These are phyloP conservation scores for Acephala macrosclerotiorum DNA, from an alignment of 2,329 filamentous ascomycete genomes.

Conservation along the genomic window DNA sequence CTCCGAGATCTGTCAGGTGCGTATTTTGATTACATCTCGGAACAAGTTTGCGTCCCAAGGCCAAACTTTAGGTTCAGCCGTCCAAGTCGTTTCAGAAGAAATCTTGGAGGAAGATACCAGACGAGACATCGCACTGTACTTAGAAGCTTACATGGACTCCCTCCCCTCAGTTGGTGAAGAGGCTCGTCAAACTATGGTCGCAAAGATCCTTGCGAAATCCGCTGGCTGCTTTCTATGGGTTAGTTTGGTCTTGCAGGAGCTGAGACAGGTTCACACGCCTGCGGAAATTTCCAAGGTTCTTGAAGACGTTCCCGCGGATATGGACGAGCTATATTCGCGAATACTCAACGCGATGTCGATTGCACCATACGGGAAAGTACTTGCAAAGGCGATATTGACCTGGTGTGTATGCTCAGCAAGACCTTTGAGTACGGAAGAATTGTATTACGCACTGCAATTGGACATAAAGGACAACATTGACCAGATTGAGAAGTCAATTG, in stretches of 20 bases:
- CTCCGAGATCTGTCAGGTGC: background rate
- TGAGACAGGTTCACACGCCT: background rate
- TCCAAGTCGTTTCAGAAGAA: background rate
- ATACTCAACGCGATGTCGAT: background rate
- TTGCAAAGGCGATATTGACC: background rate
- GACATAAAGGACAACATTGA: no score
- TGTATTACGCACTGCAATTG: no score
- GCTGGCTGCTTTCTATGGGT: background rate
- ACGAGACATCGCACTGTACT: background rate
- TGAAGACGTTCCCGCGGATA: background rate
- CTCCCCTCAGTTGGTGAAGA: background rate
- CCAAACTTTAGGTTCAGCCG: background rate
- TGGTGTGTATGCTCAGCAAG: no score
- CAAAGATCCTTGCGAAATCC: background rate
- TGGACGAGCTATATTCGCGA: background rate
- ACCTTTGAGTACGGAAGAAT: no score
- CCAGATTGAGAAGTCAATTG: no score
- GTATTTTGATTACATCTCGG: background rate
- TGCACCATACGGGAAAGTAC: background rate
- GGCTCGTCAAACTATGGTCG: background rate
- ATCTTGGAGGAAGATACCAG: background rate
- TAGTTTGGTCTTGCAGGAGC: background rate
- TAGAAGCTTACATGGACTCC: background rate
- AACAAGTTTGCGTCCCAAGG: background rate
- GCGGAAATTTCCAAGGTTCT: background rate